Base-by-base conservation (phyloP, 2,329 filamentous ascomycete species). In the Magnaporthiopsis rhizophila region DNA sequence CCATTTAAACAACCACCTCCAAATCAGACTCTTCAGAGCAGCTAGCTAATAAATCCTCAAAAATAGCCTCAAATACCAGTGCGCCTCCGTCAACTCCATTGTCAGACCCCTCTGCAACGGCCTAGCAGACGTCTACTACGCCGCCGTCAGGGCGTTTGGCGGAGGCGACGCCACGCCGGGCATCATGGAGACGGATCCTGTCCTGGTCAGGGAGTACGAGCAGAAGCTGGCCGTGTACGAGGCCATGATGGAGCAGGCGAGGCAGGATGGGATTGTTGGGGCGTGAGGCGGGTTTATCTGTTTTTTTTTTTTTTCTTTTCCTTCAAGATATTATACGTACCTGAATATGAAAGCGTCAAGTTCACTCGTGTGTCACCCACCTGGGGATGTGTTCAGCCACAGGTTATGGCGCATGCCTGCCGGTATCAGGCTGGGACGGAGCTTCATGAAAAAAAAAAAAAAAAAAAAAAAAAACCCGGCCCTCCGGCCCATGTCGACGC, bases 81-180 rank as follows among this genome's bases (percentile, higher is more conserved):
- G 77, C 67, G 2, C 67, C 0, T 65, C 67, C 0, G 65, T 68
- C 1, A 69, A 64, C 13, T 67, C 66, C 3, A 57, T 59, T 5
- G 59, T 60, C 13, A 53, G 36, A 26, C 15, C 21, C 0, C 68
- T 72, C 1, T 79, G 77, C 69, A 68, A 70, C 15, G 72, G 67
- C 0, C 67, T 79, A 13, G 77, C 77, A 0, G 73, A 78, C 28
- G 75, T 79, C 8, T 79, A 79, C 68, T 77, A 78, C 62, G 68
- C 71, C 13, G 76, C 74, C 24, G 77, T 79, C 6, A 67, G 72
- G 13, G 69, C 69, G 0, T 79, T 78, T 38, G 77, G 77, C 15
- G 74, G 75, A 5, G 63, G 63, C 0, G 72, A 73, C 65, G 73
- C 72, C 28, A 72, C 71, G 0, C 69, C 70, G 1, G 71, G 69